Conservation (phyloP, 352 stramenopile genomes). For the Halophytophthora polymorphica region DNA sequence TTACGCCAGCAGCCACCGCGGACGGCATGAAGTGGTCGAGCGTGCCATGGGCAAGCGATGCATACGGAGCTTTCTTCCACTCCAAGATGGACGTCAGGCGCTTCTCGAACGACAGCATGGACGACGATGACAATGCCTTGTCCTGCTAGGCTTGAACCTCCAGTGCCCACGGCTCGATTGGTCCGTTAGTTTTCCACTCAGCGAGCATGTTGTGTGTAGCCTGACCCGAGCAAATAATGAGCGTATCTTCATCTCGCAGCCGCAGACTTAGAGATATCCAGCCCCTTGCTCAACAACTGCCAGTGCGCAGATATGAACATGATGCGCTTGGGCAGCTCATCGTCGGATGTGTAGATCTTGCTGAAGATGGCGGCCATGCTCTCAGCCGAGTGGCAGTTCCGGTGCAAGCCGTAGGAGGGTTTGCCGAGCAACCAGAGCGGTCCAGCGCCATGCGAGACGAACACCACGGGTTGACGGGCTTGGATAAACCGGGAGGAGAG, state of each 20-base stretch:
- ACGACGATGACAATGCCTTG: constrained; percentile 12
- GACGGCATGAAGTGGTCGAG: constrained; percentile 45
- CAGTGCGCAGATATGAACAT: background rate
- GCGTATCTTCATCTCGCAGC: constrained; percentile 51
- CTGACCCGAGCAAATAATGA: constrained; percentile 67
- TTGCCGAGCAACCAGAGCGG: constrained; percentile 9
- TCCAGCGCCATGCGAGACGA: constrained; percentile 7
- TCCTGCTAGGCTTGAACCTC: constrained; percentile 28
- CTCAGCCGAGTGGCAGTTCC: too few species aligned
- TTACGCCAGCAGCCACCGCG: constrained; percentile 29
- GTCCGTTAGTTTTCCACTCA: background rate
- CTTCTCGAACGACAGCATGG: constrained; percentile 11
- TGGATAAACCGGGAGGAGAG: too few species aligned
- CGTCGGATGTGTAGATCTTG: too few species aligned
- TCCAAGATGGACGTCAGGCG: constrained; percentile 10
- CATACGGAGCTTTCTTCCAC: constrained; percentile 28
- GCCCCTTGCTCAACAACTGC: constrained; percentile 1
- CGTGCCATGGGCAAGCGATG: constrained; percentile 23
- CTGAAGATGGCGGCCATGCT: too few species aligned
- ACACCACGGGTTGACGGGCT: too few species aligned
- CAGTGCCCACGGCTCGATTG: constrained; percentile 10
- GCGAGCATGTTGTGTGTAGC: constrained; percentile 30
- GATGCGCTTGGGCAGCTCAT: too few species aligned
- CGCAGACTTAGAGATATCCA: constrained; percentile 6
- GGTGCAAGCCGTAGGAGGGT: too few species aligned